Conservation (phyloP, 2,329 filamentous ascomycete genomes). For the Penicillium crustosum region DNA sequence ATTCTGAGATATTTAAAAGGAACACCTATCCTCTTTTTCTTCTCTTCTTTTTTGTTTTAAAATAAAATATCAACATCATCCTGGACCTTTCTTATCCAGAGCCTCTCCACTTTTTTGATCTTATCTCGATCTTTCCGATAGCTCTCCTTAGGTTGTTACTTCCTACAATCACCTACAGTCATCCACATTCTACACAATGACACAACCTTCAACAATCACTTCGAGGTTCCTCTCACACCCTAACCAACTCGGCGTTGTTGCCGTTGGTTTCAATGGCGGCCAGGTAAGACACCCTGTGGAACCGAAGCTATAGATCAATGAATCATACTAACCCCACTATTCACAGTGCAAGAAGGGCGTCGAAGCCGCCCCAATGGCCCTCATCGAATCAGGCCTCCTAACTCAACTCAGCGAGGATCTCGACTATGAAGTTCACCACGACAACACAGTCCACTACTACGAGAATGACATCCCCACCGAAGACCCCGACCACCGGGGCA, state of each 20-base stretch:
- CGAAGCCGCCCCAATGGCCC: slow-evolving; percentile 82
- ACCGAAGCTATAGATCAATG: neutral
- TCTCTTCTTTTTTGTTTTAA: neutral
- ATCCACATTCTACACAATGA: slow-evolving; percentile 43
- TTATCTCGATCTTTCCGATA: slow-evolving; percentile 22
- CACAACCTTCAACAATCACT: slow-evolving; percentile 57
- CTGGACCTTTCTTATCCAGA: neutral
- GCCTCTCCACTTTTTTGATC: slow-evolving; percentile 14
- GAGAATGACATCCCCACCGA: slow-evolving; percentile 65
- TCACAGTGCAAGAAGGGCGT: slow-evolving; percentile 82
- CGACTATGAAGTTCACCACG: slow-evolving; percentile 82
- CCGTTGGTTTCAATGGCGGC: slow-evolving; percentile 93
- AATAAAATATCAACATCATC: neutral
- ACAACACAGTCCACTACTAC: slow-evolving; percentile 80
- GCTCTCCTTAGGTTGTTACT: slow-evolving; percentile 9
- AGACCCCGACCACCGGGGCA: slow-evolving; percentile 80
- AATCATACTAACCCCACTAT: neutral
- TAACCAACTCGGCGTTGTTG: slow-evolving; percentile 83
- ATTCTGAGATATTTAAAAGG: slow-evolving; percentile 1
- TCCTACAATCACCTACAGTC: neutral
- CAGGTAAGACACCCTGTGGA: slow-evolving; percentile 62
- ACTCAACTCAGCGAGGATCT: slow-evolving; percentile 80
- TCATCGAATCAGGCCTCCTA: slow-evolving; percentile 86
- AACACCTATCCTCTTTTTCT: neutral
- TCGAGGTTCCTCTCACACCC: slow-evolving; percentile 77